A percentile compares a stretch with the other conserved stretches of the same genome.
These are phyloP conservation scores for Leccinum pallidistipes DNA, from an alignment of 1,284 basidiomycete genomes.

Conservation along the genomic window DNA sequence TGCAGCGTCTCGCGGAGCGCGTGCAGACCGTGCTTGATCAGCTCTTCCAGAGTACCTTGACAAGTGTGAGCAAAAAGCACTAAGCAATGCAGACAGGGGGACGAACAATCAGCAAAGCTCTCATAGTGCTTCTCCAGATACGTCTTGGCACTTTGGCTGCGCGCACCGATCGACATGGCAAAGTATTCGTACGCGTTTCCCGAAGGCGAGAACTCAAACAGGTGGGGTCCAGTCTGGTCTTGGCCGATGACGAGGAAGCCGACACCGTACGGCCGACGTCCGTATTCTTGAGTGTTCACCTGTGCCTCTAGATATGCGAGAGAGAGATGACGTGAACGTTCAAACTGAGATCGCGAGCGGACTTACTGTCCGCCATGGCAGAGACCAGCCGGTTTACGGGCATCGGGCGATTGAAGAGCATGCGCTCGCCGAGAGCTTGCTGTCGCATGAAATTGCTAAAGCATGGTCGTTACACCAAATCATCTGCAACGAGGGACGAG, in stretches of 20 bases:
- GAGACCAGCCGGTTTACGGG: constrained; percentile 93
- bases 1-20: constrained; percentile 94
- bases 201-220: constrained; percentile 97
- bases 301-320: constrained; percentile 80
- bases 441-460: constrained; percentile 98
- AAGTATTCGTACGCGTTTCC: constrained; percentile 98
- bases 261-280: constrained; percentile 96
- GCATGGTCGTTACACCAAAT: background rate
- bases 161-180: constrained; percentile 97
- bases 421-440: constrained; percentile 93
- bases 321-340: constrained; percentile 10
- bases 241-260: constrained; percentile 97
- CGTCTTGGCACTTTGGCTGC: constrained; percentile 97
- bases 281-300: constrained; percentile 98
- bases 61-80: constrained; percentile 1
- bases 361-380: constrained; percentile 91
- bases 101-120: constrained; percentile 79
- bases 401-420: constrained; percentile 93
- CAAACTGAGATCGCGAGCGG: background rate
- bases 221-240: constrained; percentile 93
- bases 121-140: constrained; percentile 96
- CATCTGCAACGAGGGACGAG: background rate
- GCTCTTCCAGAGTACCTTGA: constrained; percentile 77
- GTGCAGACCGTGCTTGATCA: constrained; percentile 90
- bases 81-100: background rate